These are phyloP conservation scores for Vitis rotundifolia DNA, from an alignment of 164 flowering plant species.

Conservation along the genomic window DNA sequence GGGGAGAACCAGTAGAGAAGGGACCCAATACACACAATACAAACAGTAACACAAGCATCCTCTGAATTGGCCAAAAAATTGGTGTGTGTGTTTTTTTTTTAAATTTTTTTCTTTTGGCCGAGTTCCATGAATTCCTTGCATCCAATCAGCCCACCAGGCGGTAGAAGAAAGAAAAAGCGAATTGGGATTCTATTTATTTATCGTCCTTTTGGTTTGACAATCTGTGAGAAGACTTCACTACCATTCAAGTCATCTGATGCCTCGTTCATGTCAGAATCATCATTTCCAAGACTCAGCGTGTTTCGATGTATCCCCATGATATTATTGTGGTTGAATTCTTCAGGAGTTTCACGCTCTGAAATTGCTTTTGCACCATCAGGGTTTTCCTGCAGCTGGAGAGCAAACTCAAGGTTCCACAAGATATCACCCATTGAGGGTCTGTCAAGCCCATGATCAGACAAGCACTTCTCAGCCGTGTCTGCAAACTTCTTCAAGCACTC, in stretches of 20 bases:
- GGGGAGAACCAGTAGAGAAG: too few species aligned
- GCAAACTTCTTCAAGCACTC: conserved; percentile 60
- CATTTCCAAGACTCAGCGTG: conserved; percentile 35
- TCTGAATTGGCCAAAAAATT: too few species aligned
- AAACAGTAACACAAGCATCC: too few species aligned
- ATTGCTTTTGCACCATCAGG: conserved; percentile 7
- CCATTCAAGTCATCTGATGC: conserved; percentile 11
- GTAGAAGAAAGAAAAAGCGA: too few species aligned
- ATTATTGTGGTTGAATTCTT: conserved; percentile 4
- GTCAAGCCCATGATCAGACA: conserved; percentile 47
- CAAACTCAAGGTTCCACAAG: conserved; percentile 66
- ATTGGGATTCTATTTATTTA: conserved; percentile 5
- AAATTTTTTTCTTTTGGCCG: too few species aligned
- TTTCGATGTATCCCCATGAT: conserved; percentile 15
- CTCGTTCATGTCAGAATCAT: conserved; percentile 14
- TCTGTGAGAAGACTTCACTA: conserved; percentile 44
- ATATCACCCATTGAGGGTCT: conserved; percentile 67
- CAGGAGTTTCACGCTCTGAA: neutral
- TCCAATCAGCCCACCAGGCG: too few species aligned
- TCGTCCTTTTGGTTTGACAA: conserved; percentile 46
- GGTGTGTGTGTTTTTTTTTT: too few species aligned
- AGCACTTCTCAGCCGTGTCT: conserved; percentile 57
- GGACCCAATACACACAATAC: too few species aligned
- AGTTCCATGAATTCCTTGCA: too few species aligned
- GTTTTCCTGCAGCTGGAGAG: conserved; percentile 46